Conservation (phyloP, 805 yeast genomes). For the Barnettozyma salicaria region DNA sequence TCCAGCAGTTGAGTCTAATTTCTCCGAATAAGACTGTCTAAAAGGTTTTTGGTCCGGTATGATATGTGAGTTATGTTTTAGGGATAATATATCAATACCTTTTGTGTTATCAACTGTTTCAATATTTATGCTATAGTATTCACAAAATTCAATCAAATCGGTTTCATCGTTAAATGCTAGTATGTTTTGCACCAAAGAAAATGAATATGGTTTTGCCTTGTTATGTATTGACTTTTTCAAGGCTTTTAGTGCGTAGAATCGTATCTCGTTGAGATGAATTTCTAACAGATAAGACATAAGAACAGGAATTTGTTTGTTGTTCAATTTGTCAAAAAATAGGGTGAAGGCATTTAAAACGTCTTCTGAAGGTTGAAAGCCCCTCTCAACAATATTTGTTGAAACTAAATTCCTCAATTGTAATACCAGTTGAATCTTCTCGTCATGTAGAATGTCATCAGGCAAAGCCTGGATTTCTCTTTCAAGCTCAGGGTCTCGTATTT, state of each 20-base stretch:
- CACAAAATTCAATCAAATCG: constrained; percentile 50
- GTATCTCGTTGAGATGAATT: constrained; percentile 69
- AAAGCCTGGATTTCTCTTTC: constrained; percentile 68
- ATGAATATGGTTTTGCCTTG: constrained; percentile 60
- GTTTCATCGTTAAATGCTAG: constrained; percentile 64
- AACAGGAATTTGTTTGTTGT: constrained; percentile 50
- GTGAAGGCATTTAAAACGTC: constrained; percentile 56
- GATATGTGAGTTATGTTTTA: constrained; percentile 32
- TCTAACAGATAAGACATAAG: constrained; percentile 71
- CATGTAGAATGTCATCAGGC: constrained; percentile 50
- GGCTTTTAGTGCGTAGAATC: constrained; percentile 66
- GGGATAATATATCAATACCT: constrained; percentile 38
- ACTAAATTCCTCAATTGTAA: constrained; percentile 60
- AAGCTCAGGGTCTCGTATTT: constrained; percentile 76
- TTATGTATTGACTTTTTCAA: constrained; percentile 63
- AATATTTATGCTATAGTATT: constrained; percentile 54
- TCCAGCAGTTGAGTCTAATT: constrained; percentile 35
- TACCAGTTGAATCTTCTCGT: constrained; percentile 62
- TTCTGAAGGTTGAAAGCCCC: constrained; percentile 46
- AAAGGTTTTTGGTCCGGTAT: constrained; percentile 35
- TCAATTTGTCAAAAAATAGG: constrained; percentile 55
- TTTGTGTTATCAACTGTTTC: constrained; percentile 28
- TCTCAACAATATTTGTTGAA: constrained; percentile 50
- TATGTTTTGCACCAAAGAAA: constrained; percentile 38
- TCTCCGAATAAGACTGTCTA: constrained; percentile 40